Conservation (phyloP, 2,329 filamentous ascomycete genomes). For the Aotearoamyces nothofagi region DNA sequence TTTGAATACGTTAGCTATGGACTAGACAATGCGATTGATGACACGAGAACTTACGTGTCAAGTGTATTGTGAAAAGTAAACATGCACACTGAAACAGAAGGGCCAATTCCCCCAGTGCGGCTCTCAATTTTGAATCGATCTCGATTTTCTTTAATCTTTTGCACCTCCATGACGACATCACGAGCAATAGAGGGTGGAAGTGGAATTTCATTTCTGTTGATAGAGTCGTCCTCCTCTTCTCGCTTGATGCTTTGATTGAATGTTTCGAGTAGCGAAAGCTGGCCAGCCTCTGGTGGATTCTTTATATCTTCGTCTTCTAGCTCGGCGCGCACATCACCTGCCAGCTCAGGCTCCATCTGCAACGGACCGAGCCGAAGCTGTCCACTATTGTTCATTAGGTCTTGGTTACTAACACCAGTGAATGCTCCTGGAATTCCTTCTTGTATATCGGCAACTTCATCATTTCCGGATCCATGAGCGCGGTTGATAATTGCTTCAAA, state of each 20-base stretch:
- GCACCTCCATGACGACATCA: constrained; percentile 88
- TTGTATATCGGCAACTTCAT: constrained; percentile 41
- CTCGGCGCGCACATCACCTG: constrained; percentile 75
- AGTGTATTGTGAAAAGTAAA: constrained; percentile 97
- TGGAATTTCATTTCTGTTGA: constrained; percentile 64
- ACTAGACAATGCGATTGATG: not conserved
- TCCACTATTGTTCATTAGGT: constrained; percentile 38
- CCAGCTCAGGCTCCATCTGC: constrained; percentile 69
- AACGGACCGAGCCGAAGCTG: constrained; percentile 64
- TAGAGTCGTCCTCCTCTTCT: constrained; percentile 76
- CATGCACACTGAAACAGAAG: constrained; percentile 83
- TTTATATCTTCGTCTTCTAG: constrained; percentile 73
- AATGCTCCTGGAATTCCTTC: constrained; percentile 49
- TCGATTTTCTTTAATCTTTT: constrained; percentile 82
- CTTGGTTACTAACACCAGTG: constrained; percentile 44
- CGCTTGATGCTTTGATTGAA: constrained; percentile 81
- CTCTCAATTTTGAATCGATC: constrained; percentile 83
- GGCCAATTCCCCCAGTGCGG: constrained; percentile 68
- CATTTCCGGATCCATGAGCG: constrained; percentile 41
- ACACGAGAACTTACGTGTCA: constrained; percentile 50
- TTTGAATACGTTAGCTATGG: too few relatives aligned
- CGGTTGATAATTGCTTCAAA: constrained; percentile 44
- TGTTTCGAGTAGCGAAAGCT: constrained; percentile 65
- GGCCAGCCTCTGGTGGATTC: constrained; percentile 55
- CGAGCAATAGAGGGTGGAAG: constrained; percentile 76